phyloP scores from a whole-genome alignment of 1,284 basidiomycete species.

The Trametes pubescens region DNA sequence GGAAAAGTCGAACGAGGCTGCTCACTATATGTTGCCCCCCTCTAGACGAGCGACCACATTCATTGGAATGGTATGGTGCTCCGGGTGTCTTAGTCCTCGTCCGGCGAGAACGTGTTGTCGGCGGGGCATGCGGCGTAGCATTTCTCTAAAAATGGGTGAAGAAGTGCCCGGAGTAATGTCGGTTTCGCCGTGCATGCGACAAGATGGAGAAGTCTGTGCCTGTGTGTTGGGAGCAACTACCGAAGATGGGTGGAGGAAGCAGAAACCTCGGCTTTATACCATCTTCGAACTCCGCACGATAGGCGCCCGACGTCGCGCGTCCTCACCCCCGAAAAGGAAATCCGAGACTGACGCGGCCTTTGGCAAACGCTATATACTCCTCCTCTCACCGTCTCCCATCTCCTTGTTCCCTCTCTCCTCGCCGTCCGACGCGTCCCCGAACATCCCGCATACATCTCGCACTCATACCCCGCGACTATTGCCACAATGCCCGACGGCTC shows the following conservation, averaged over 20 bases:
- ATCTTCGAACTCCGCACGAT: conserved; percentile 38
- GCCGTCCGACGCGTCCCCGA: conserved; percentile 22
- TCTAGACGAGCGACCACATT: conserved; percentile 10
- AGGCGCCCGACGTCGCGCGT: conserved; percentile 31
- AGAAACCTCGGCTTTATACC: conserved; percentile 40
- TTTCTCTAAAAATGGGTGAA: conserved; percentile 12
- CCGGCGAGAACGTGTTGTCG: conserved; percentile 10
- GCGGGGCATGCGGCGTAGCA: conserved; percentile 3
- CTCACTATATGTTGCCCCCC: conserved; percentile 2
- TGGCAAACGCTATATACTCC: conserved; percentile 37
- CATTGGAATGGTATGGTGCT: conserved; percentile 4
- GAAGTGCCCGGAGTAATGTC: conserved; percentile 28
- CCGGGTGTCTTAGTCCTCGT: neutral
- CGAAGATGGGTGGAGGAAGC: conserved; percentile 27
- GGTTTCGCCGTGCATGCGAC: conserved; percentile 14
- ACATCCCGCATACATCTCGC: conserved; percentile 19
- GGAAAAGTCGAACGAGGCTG: conserved; percentile 16
- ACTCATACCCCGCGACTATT: conserved; percentile 17
- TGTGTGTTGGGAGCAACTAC: conserved; percentile 24
- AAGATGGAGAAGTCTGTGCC: conserved; percentile 22
- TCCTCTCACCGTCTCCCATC: conserved; percentile 23
- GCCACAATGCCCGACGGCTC: conserved; percentile 49
- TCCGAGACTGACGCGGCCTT: conserved; percentile 41
- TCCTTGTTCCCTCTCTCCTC: conserved; percentile 22
- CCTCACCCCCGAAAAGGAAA: conserved; percentile 25